A percentile compares a stretch with the other conserved stretches of the same genome.
Evolutionary conservation across 2,329 filamentous ascomycete genomes (phyloP).

Genomic region (Volutella citrinella): DNA sequence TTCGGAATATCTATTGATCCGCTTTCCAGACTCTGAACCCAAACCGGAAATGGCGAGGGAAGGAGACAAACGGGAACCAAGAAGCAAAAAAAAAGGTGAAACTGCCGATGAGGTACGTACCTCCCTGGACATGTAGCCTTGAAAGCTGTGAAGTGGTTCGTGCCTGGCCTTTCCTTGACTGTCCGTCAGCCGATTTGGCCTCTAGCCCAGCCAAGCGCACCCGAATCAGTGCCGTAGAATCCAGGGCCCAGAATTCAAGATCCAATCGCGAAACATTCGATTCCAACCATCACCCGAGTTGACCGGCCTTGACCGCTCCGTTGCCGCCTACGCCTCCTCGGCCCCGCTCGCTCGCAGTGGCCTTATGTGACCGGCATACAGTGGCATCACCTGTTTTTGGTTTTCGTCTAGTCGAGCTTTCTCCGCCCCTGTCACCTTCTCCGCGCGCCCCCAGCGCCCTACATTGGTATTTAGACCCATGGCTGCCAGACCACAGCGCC

Average conservation of each 20-base stretch:
- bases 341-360: slow-evolving; percentile 2
- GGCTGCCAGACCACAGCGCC: slow-evolving; percentile 30
- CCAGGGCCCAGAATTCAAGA: slow-evolving; percentile 3
- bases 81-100: slow-evolving; percentile 12
- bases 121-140: slow-evolving; percentile 4
- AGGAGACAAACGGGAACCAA: slow-evolving; percentile 1
- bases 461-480: slow-evolving; percentile 24
- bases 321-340: slow-evolving; percentile 12
- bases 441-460: slow-evolving; percentile 5
- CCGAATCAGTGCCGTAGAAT: slow-evolving; percentile 2
- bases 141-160: slow-evolving; percentile 18
- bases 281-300: slow-evolving; percentile 25
- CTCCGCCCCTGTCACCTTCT: slow-evolving; percentile 4
- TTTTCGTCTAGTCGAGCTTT: too few species aligned
- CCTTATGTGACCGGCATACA: background rate
- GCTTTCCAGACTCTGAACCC: background rate
- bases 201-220: slow-evolving; percentile 9
- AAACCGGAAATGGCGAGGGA: slow-evolving; percentile 1
- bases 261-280: slow-evolving; percentile 28
- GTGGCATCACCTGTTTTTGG: background rate
- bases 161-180: slow-evolving; percentile 17
- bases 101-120: slow-evolving; percentile 8
- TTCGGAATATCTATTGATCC: slow-evolving; percentile 7
- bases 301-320: slow-evolving; percentile 19
- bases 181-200: slow-evolving; percentile 16